Percentiles rank a stretch among this genome's conserved stretches.
phyloP scores from a whole-genome alignment of 2,329 filamentous ascomycete genomes.

The Gaeumannomyces sp. region DNA sequence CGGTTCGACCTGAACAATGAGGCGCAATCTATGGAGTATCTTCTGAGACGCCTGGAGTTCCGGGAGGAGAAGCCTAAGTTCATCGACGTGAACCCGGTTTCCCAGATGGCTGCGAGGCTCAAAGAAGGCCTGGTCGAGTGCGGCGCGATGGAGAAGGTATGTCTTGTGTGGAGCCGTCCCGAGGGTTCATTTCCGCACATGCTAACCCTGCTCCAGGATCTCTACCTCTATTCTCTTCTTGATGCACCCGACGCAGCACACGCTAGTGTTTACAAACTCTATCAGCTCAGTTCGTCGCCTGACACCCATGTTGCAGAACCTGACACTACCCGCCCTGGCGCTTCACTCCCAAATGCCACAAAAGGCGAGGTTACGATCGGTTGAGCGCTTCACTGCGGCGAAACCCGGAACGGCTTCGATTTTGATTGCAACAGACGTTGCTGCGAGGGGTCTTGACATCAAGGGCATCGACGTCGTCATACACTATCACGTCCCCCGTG shows the following conservation, averaged over 20 bases:
- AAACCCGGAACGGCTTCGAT: conserved; percentile 53
- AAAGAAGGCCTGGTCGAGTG: conserved; percentile 92
- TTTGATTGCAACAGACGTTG: conserved; percentile 88
- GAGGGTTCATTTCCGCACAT: not conserved
- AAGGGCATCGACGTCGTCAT: conserved; percentile 81
- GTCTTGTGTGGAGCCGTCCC: not conserved
- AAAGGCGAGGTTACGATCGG: conserved; percentile 86
- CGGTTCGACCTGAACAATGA: conserved; percentile 62
- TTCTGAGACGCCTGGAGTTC: conserved; percentile 86
- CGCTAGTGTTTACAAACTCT: conserved; percentile 91
- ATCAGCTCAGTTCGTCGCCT: conserved; percentile 87
- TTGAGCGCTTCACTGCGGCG: conserved; percentile 77
- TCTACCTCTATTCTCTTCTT: conserved; percentile 87
- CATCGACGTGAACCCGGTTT: conserved; percentile 82
- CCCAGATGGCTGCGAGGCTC: conserved; percentile 79
- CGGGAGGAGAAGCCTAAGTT: conserved; percentile 78
- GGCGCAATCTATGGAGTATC: conserved; percentile 83
- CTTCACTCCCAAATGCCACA: conserved; percentile 94
- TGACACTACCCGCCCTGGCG: conserved; percentile 68
- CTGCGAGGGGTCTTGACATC: conserved; percentile 89
- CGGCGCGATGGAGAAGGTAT: conserved; percentile 82
- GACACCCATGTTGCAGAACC: conserved; percentile 74
- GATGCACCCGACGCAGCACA: conserved; percentile 72
- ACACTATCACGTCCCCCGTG: conserved; percentile 90
- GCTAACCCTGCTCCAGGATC: conserved; percentile 50